A percentile compares a stretch with the other conserved stretches of the same genome.
These are phyloP conservation scores for Fusarium pininemorale DNA, from an alignment of 2,329 filamentous ascomycete species.

Conservation along the genomic window DNA sequence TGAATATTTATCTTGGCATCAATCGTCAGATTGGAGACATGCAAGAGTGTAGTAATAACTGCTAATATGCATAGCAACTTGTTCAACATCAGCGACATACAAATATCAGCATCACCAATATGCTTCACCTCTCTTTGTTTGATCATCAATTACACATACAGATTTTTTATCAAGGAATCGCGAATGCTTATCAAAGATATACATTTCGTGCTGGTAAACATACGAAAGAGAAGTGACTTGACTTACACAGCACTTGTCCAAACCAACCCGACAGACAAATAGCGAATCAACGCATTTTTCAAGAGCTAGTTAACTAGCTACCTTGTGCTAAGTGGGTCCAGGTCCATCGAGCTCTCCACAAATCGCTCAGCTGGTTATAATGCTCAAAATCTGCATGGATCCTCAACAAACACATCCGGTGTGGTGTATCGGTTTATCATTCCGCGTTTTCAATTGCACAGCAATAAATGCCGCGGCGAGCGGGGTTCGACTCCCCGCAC, in stretches of 20 bases:
- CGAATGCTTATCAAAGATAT: neutral
- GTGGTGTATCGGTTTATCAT: slow-evolving; percentile 39
- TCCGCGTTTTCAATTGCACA: slow-evolving; percentile 31
- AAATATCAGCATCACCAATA: neutral
- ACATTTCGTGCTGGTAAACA: neutral
- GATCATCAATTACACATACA: neutral
- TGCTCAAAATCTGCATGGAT: fast-evolving
- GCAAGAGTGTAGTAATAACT: neutral
- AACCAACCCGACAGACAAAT: neutral
- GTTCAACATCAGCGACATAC: neutral
- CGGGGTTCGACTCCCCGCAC: slow-evolving; percentile 36
- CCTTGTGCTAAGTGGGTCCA: neutral
- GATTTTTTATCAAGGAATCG: neutral
- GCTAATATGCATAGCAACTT: neutral
- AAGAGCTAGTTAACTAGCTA: too few species aligned
- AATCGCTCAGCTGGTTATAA: neutral
- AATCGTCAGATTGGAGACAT: neutral
- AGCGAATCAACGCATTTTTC: neutral
- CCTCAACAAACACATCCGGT: slow-evolving; percentile 21
- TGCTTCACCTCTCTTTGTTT: neutral
- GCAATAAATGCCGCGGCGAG: slow-evolving; percentile 25
- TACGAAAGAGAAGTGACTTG: neutral
- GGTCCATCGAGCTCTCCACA: neutral
- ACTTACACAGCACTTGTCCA: neutral
- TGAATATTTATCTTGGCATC: neutral